Evolutionary conservation across 2,329 filamentous ascomycete genomes (phyloP).

Genomic region (Colletotrichum cereale): DNA sequence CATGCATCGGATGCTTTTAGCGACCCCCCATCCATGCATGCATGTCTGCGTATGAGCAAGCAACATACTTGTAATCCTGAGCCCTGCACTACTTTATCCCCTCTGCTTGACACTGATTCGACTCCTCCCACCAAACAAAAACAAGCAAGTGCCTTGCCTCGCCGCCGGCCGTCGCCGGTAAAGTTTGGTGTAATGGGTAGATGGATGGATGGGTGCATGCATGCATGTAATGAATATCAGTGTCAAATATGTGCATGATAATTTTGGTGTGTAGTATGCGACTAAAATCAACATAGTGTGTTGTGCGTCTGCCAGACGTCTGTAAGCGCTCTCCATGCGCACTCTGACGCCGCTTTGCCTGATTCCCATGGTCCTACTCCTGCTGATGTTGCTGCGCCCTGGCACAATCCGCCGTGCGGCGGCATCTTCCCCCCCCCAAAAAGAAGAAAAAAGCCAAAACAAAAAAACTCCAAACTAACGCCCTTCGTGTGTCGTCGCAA

Average conservation of each 20-base stretch:
- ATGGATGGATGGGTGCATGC: neutral
- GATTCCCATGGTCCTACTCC: conserved; percentile 23
- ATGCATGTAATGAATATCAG: neutral
- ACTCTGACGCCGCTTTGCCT: conserved; percentile 33
- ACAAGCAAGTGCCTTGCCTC: neutral
- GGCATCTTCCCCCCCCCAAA: conserved; percentile 4
- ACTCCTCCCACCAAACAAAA: neutral
- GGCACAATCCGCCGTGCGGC: conserved; percentile 7
- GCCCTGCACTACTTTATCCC: conserved; percentile 10
- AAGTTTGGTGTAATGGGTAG: neutral
- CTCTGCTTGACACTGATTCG: conserved; percentile 16
- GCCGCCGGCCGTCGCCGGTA: neutral
- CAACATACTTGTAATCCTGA: conserved; percentile 37
- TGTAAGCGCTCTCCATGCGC: conserved; percentile 18
- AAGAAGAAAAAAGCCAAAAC: neutral
- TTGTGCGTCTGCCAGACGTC: conserved; percentile 18
- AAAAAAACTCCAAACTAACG: neutral
- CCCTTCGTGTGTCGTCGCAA: conserved; percentile 16
- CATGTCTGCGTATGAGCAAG: conserved; percentile 19
- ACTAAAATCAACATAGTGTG: conserved; percentile 14
- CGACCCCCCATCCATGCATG: no score
- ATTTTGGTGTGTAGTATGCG: conserved; percentile 30
- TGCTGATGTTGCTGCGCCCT: conserved; percentile 24
- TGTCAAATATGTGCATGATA: conserved; percentile 29
- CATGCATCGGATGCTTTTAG: conserved; percentile 24